Conservation (phyloP, 1,284 basidiomycete species). For the Anthracocystis setariae region DNA sequence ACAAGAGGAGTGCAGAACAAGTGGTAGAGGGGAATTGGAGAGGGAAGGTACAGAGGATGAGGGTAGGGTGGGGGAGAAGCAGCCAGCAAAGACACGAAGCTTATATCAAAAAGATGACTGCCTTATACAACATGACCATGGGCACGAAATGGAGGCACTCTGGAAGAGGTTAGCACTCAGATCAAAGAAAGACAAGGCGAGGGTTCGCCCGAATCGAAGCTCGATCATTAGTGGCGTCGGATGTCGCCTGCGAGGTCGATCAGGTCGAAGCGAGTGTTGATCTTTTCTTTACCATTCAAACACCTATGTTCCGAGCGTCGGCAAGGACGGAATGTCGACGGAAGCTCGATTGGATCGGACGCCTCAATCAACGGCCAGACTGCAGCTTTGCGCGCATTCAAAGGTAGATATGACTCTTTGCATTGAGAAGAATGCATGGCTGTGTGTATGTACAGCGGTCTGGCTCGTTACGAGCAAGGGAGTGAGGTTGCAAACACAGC, state of each 20-base stretch:
- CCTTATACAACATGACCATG: too few relatives aligned
- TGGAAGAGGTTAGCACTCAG: not conserved
- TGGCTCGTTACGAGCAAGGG: too few relatives aligned
- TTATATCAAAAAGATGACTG: not conserved
- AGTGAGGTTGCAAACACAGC: too few relatives aligned
- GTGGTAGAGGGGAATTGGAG: not conserved
- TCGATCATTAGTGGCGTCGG: slow-evolving; percentile 10
- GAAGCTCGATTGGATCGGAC: not conserved
- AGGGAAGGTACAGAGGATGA: not conserved
- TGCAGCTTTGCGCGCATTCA: not conserved
- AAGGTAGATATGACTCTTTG: too few relatives aligned
- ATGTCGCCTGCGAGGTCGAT: not conserved
- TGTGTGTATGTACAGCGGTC: too few relatives aligned
- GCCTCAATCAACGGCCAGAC: not conserved
- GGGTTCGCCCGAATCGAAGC: slow-evolving; percentile 3
- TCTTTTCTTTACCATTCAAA: not conserved
- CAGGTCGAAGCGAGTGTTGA: not conserved
- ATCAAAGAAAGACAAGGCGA: not conserved
- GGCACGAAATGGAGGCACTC: too few relatives aligned
- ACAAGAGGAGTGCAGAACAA: not conserved
- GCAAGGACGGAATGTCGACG: slow-evolving; percentile 15
- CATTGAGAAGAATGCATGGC: too few relatives aligned
- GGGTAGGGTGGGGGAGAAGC: not conserved
- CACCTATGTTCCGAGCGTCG: not conserved
- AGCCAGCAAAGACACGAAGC: not conserved